Base-by-base conservation (phyloP, 495 filamentous ascomycete genomes). In the Trichoderma parareesei region DNA sequence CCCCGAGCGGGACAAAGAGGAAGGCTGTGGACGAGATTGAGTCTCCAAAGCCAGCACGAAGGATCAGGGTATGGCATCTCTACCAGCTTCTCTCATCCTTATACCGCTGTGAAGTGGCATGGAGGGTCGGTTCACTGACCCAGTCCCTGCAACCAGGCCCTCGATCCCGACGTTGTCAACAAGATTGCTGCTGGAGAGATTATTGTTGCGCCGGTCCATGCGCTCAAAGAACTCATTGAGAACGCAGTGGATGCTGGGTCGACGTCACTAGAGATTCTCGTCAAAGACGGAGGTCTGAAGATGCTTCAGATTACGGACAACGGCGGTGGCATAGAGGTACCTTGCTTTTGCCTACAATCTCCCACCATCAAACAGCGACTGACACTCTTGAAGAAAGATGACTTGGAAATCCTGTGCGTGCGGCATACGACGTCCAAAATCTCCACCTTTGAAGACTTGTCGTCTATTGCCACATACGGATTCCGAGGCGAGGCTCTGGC, bases 161-260 rank as follows among this genome's bases (percentile, higher is more conserved):
- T 99, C 18, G 90, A 97, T 72, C 88, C 90, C 71, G 92, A 97
- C 80, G 95, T 99, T 48, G 91, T 98, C 65, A 98, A 98, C 78
- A 98, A 97, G 77, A 99, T 99, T 69, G 95, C 95, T 8, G 95
- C 95, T n/a, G 95, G 95, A 16, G 95, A 99, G 73, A 99, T 98
- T 67, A 98, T 99, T 62, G 92, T 98, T 62, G 94, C 95, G 11
- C 95, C 95, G 33, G 92, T 98, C 65, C 91, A 99, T 73, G 95
- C 95, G 20, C 76, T 99, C 40, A 99, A 99, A 78, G 95, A 99
- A 74, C 79, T 99, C 59, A 96, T 98, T 13, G 95, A 99, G 71
- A 99, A 99, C 69, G 87, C 95, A 8, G 95, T 99, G 42, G 95
- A 99, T 76, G 95, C 95, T 38, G 93, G 95, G 18, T 91, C 94